phyloP scores from a whole-genome alignment of 2,329 filamentous ascomycete species.

The Thelonectria olida region DNA sequence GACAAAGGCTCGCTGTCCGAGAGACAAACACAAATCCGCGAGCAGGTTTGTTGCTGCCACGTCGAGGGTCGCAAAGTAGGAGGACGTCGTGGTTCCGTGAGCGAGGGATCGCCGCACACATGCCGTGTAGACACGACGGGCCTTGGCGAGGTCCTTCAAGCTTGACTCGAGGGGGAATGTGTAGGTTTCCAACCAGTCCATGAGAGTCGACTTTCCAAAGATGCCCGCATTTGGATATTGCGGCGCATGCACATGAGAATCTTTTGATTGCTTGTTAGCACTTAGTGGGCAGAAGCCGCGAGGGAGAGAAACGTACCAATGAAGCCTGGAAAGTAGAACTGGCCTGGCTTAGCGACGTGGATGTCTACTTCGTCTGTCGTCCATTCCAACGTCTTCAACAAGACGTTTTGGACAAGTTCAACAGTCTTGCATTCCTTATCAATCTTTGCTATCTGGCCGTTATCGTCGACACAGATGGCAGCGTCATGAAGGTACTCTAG shows the following conservation, averaged over 20 bases:
- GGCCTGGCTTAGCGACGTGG: constrained; percentile 52
- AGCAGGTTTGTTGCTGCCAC: constrained; percentile 91
- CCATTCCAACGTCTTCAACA: constrained; percentile 59
- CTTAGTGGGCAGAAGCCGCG: background rate
- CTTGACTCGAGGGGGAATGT: constrained; percentile 93
- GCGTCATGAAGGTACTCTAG: constrained; percentile 62
- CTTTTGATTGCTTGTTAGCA: constrained; percentile 53
- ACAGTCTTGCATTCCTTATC: constrained; percentile 47
- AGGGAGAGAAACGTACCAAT: constrained; percentile 63
- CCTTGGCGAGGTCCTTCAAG: constrained; percentile 69
- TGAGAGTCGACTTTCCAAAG: constrained; percentile 90
- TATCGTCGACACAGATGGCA: constrained; percentile 59
- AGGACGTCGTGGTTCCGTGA: constrained; percentile 90
- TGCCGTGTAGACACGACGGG: constrained; percentile 77
- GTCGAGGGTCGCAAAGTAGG: constrained; percentile 94
- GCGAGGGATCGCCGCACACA: constrained; percentile 83
- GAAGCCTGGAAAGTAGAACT: constrained; percentile 88
- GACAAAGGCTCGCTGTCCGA: constrained; percentile 89
- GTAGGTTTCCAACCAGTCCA: constrained; percentile 94
- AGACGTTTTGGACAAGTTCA: constrained; percentile 40
- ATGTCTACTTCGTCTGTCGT: constrained; percentile 48
- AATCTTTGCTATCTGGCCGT: constrained; percentile 61
- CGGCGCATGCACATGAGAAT: constrained; percentile 94
- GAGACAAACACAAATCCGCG: constrained; percentile 79
- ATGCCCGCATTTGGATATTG: constrained; percentile 96